Base-by-base conservation (phyloP, 2,329 filamentous ascomycete species). In the Triangularia setosa region DNA sequence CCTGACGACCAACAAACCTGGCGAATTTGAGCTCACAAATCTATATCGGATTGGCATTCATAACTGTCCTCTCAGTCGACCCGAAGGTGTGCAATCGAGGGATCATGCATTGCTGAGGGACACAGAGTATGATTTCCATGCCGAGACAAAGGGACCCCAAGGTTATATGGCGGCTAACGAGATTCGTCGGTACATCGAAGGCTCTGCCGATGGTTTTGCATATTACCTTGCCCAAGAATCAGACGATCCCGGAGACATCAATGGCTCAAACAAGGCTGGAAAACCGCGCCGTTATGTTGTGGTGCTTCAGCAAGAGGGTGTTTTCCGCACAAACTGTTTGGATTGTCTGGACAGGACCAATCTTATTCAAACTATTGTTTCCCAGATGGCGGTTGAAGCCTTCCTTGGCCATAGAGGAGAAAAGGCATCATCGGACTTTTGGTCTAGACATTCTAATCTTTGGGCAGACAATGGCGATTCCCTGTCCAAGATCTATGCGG, bases 401-500 rank as follows among this genome's bases (percentile, higher is more conserved):
- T 98, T 98, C 71, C 79, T 99, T 3, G 78, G 79, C 14, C 92
- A 96, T 69, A 84, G 89, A 65, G 84, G 83, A 25, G 87, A 92
- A 68, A 83, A 81, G 66, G 89, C 91, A 0, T 83, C 84, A 9
- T 85, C 88, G 0, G 93, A 98, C 73, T 93, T 98, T 72, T 97
- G 93, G 90, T 90, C 92, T 78, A 84, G 92, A 58, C 95, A 99
- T 78, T 93, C 92, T 8, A 95, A 88, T 66, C 83, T 99, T 1
- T 99, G 95, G 95, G 95, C 95, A 33, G 95, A 99, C 76, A 98
- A 97, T 73, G 95, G 95, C 23, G 95, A 99, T 79, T 90, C 91
- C 5, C 78, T 99, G 57, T 97, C 93, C 12, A 92, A 92, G 73
- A 98, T 97, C 25, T 99, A 99, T 74, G 95, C 95, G 8, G 95